Evolutionary conservation across 1,284 basidiomycete genomes (phyloP).

Genomic region (Kwoniella shivajii): DNA sequence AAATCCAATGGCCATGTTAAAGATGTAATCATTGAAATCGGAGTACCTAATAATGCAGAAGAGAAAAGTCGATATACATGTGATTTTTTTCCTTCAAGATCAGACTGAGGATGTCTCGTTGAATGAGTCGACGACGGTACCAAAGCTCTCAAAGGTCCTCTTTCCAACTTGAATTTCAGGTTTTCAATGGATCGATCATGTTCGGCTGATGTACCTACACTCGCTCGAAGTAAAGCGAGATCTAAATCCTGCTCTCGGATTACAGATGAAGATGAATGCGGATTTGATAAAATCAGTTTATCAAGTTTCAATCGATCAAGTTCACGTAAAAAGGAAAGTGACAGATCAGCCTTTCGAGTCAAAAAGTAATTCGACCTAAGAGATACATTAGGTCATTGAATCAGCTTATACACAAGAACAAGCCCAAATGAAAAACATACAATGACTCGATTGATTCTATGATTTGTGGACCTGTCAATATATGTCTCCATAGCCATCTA

Average conservation of each 20-base stretch:
- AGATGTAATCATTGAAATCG: slow-evolving; percentile 66
- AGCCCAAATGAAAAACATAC: slow-evolving; percentile 54
- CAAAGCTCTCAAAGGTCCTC: slow-evolving; percentile 74
- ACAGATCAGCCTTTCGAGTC: slow-evolving; percentile 82
- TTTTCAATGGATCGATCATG: slow-evolving; percentile 70
- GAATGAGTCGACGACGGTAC: slow-evolving; percentile 64
- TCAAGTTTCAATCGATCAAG: slow-evolving; percentile 75
- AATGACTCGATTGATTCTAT: slow-evolving; percentile 72
- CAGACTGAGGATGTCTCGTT: neutral
- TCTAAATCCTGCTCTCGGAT: slow-evolving; percentile 85
- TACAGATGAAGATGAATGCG: slow-evolving; percentile 62
- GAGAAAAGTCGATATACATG: slow-evolving; percentile 59
- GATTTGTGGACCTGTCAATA: slow-evolving; percentile 78
- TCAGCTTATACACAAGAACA: too few relatives aligned
- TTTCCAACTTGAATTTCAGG: slow-evolving; percentile 71
- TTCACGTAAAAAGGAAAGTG: slow-evolving; percentile 75
- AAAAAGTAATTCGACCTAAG: slow-evolving; percentile 78
- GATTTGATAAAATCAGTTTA: slow-evolving; percentile 65
- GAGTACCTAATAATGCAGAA: slow-evolving; percentile 75
- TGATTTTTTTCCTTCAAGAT: neutral
- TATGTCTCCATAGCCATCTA: slow-evolving; percentile 82
- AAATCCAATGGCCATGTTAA: slow-evolving; percentile 86
- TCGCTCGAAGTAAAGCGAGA: slow-evolving; percentile 75
- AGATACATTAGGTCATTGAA: neutral
- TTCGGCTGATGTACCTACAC: slow-evolving; percentile 79